phyloP scores from a whole-genome alignment of 306 rosid species.

The Quercus variabilis region DNA sequence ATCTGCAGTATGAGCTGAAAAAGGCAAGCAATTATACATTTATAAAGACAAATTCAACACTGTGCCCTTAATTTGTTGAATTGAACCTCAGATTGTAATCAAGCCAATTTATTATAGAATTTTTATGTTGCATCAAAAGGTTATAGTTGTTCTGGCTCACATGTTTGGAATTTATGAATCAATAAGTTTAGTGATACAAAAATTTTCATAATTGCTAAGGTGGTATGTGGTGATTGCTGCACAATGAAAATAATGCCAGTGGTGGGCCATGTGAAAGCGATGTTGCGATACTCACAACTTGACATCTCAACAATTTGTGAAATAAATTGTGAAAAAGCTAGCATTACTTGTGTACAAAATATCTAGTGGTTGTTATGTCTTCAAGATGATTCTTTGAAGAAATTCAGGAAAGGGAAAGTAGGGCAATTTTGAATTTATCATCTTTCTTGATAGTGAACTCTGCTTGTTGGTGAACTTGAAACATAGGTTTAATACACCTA shows the following conservation, averaged over 20 bases:
- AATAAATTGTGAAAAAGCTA: too few species aligned
- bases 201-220: too few species aligned
- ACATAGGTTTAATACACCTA: neutral
- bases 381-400: neutral
- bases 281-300: too few species aligned
- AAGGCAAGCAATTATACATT: neutral
- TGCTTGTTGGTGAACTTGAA: too few species aligned
- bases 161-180: neutral
- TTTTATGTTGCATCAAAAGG: neutral
- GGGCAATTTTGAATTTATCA: too few species aligned
- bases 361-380: neutral
- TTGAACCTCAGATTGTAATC: too few species aligned
- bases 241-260: too few species aligned
- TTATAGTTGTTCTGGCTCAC: neutral
- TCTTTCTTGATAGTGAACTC: too few species aligned
- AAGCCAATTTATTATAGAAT: constrained; percentile 6
- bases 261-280: too few species aligned
- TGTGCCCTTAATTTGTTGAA: too few species aligned
- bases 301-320: neutral
- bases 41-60: neutral
- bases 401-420: neutral
- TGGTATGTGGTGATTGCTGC: too few species aligned
- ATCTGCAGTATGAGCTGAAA: too few species aligned
- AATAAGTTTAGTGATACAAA: neutral
- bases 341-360: neutral